These are phyloP conservation scores for Acanthamoeba royreba DNA, from an alignment of 208 protist species.

Conservation along the genomic window DNA sequence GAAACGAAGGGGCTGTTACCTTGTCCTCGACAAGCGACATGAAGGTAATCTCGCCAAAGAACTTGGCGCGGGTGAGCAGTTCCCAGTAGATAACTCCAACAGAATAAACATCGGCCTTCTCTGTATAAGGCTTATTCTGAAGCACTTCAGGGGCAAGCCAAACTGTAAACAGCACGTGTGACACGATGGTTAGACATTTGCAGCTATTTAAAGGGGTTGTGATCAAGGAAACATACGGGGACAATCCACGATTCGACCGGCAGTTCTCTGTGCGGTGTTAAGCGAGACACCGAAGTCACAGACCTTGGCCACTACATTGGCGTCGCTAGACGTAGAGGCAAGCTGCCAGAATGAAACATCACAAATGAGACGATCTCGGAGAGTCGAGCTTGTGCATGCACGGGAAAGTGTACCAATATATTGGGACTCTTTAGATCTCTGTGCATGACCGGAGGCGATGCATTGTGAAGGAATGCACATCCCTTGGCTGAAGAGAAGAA, in stretches of 20 bases:
- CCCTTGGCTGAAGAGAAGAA: background rate
- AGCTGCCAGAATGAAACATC: background rate
- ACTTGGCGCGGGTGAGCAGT: background rate
- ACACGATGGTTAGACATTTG: background rate
- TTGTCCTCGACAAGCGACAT: background rate
- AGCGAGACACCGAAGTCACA: conserved; percentile 39
- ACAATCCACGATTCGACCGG: background rate
- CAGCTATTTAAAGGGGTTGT: too few relatives aligned
- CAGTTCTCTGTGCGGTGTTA: background rate
- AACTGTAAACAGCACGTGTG: background rate
- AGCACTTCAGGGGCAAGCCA: conserved; percentile 36
- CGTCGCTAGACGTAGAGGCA: background rate
- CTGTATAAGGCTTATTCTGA: background rate
- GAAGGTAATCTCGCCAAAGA: background rate
- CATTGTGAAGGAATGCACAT: conserved; percentile 31
- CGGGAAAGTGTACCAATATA: background rate
- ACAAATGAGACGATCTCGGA: background rate
- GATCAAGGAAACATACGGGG: background rate
- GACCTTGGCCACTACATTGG: conserved; percentile 22
- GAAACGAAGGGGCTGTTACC: too few relatives aligned
- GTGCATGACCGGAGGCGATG: conserved; percentile 26
- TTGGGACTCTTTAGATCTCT: conserved; percentile 21
- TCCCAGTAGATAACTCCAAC: conserved; percentile 29
- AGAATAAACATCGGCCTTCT: conserved; percentile 36
- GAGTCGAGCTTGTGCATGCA: background rate